A percentile compares a stretch with the other conserved stretches of the same genome.
phyloP scores from a whole-genome alignment of 257 asterid species.

The Solanum paucissectum region DNA sequence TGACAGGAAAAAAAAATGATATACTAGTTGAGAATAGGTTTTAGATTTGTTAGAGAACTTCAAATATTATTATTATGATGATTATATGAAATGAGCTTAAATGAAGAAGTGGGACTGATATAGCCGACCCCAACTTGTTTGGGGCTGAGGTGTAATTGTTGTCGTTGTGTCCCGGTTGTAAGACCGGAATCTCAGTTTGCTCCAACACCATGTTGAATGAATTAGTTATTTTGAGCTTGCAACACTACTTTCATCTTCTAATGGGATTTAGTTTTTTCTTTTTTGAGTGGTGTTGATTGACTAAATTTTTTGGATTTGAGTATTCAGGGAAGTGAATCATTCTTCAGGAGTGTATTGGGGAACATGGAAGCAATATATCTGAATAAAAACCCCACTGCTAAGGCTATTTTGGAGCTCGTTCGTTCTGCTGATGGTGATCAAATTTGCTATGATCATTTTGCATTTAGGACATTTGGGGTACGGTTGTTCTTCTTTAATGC shows the following conservation, averaged over 20 bases:
- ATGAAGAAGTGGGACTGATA: background rate
- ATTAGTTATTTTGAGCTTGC: background rate
- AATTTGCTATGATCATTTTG: conserved; percentile 84
- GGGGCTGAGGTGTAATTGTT: background rate
- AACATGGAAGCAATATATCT: conserved; percentile 67
- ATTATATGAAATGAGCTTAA: background rate
- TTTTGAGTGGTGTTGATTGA: background rate
- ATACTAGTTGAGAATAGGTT: background rate
- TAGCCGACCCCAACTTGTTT: background rate
- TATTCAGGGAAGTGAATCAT: conserved; percentile 70
- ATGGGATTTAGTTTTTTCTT: background rate
- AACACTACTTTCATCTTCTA: background rate
- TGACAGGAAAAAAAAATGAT: background rate
- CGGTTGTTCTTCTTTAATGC: background rate
- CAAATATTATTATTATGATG: background rate
- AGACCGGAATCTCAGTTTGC: background rate
- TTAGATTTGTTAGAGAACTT: background rate
- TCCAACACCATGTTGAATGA: background rate
- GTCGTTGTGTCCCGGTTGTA: background rate
- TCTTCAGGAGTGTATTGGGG: conserved; percentile 63
- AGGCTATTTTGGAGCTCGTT: conserved; percentile 68
- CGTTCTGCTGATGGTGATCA: conserved; percentile 49
- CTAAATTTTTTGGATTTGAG: background rate
- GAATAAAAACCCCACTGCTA: conserved; percentile 75
- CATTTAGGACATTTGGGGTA: conserved; percentile 89